Evolutionary conservation across 345 rosid species (phyloP).

Genomic region (Eucalyptus paniculata): DNA sequence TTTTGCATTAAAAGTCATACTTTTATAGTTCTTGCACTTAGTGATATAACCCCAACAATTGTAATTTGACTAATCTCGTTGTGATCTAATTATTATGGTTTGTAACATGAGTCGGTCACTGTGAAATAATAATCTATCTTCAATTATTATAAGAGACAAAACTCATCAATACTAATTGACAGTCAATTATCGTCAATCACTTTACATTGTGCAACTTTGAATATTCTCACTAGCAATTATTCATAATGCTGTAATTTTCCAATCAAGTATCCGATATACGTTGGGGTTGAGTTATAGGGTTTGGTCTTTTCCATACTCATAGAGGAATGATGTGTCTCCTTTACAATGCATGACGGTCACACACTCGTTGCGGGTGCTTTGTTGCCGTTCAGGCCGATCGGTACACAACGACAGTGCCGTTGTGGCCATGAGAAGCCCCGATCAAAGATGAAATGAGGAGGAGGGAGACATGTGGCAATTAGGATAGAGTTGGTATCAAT

Average conservation of each 20-base stretch:
- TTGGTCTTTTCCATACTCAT: not conserved
- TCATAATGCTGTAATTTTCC: not conserved
- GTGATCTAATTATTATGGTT: not conserved
- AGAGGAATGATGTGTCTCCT: not conserved
- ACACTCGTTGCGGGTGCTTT: not conserved
- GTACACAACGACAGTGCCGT: rapidly evolving
- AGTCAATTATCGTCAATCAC: rapidly evolving
- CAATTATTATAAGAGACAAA: rapidly evolving
- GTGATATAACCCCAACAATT: not conserved
- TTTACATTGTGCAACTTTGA: rapidly evolving
- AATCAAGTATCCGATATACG: too few species aligned
- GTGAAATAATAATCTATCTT: not conserved
- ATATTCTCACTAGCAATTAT: not conserved
- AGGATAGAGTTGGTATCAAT: not conserved
- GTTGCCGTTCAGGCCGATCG: not conserved
- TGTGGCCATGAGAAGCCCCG: not conserved
- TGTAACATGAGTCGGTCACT: too few species aligned
- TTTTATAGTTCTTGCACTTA: not conserved
- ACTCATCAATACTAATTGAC: not conserved
- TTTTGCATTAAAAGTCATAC: not conserved
- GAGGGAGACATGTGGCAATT: not conserved
- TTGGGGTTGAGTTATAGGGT: not conserved
- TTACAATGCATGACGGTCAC: not conserved
- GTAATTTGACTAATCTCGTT: rapidly evolving
- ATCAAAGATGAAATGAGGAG: not conserved